A percentile compares a stretch with the other conserved stretches of the same genome.
Evolutionary conservation across 2,329 filamentous ascomycete genomes (phyloP).

Genomic region (Monilinia vaccinii-corymbosi): DNA sequence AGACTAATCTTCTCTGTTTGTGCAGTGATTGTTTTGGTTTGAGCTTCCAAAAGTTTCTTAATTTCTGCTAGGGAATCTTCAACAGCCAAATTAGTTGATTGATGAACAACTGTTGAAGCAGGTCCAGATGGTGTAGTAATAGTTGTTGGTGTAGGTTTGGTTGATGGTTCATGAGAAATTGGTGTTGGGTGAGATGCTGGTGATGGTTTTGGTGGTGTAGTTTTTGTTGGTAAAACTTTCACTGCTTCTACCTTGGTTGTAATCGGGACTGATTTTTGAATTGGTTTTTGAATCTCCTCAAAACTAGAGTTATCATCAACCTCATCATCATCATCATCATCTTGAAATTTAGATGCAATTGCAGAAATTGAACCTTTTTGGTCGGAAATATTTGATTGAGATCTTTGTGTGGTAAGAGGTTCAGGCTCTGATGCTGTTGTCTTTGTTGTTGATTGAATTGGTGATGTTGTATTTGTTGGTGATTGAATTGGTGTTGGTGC

Average conservation of each 20-base stretch:
- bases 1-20: conserved; percentile 67
- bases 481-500: conserved; percentile 36
- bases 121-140: conserved; percentile 34
- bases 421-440: conserved; percentile 45
- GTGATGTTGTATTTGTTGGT: conserved; percentile 33
- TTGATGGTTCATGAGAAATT: conserved; percentile 13
- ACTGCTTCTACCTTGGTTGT: conserved; percentile 34
- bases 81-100: conserved; percentile 36
- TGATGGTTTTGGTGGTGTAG: conserved; percentile 27
- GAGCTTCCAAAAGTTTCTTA: conserved; percentile 65
- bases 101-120: conserved; percentile 28
- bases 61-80: conserved; percentile 66
- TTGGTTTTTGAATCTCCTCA: conserved; percentile 72
- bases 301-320: conserved; percentile 64
- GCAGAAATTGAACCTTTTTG: conserved; percentile 81
- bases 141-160: conserved; percentile 20
- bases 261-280: conserved; percentile 44
- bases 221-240: conserved; percentile 33
- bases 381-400: conserved; percentile 64
- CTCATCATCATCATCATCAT: conserved; percentile 55
- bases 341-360: conserved; percentile 79
- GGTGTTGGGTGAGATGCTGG: conserved; percentile 21
- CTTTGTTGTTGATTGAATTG: too few species aligned
- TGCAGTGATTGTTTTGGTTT: conserved; percentile 67
- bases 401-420: conserved; percentile 35